These are phyloP conservation scores for Gossypium anomalum DNA, from an alignment of 345 rosid genomes.

Conservation along the genomic window DNA sequence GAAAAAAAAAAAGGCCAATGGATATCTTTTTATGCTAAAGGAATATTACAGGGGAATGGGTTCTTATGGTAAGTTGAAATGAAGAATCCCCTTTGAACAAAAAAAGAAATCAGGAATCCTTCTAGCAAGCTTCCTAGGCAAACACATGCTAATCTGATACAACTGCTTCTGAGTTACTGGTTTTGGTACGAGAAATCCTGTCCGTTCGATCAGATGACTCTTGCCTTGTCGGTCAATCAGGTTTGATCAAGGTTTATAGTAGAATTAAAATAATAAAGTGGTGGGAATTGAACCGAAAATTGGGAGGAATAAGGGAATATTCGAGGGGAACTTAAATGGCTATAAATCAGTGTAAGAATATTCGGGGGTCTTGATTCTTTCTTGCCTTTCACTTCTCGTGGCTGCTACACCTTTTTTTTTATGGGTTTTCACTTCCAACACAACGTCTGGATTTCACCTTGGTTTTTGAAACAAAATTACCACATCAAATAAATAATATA, in stretches of 20 bases:
- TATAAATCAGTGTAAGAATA: background rate
- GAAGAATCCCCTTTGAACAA: background rate
- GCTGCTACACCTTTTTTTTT: background rate
- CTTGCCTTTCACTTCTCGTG: background rate
- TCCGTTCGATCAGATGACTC: background rate
- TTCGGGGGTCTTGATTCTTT: background rate
- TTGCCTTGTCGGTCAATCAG: background rate
- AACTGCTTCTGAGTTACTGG: background rate
- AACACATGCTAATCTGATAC: background rate
- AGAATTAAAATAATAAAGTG: background rate
- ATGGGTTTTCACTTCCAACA: background rate
- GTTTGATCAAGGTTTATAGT: background rate
- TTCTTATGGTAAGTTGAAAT: background rate
- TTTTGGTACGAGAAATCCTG: background rate
- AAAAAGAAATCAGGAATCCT: background rate
- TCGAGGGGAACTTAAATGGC: background rate
- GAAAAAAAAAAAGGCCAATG: background rate
- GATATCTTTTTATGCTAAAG: conserved; percentile 3
- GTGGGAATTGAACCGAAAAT: background rate
- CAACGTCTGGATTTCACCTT: too few relatives aligned
- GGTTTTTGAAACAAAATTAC: too few relatives aligned
- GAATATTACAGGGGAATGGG: background rate
- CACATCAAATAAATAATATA: too few relatives aligned
- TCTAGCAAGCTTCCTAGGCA: background rate
- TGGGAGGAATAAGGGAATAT: conserved; percentile 8